These are phyloP conservation scores for Brassica balearica DNA, from an alignment of 441 rosid species.

Conservation along the genomic window DNA sequence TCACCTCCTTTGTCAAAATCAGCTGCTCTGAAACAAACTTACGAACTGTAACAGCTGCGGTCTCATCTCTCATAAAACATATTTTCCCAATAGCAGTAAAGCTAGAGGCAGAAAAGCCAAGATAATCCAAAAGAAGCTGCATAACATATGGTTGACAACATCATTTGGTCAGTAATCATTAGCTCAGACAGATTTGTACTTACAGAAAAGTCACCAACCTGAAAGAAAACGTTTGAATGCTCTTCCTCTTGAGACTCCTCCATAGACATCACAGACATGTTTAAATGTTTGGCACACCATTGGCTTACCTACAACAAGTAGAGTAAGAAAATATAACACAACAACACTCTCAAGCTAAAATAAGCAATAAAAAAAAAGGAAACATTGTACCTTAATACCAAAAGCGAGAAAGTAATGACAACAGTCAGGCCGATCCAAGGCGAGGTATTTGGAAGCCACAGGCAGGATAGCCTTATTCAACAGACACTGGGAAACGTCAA, in stretches of 20 bases:
- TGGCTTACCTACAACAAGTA: slow-evolving; percentile 61
- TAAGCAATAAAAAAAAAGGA: neutral
- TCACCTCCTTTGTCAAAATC: slow-evolving; percentile 59
- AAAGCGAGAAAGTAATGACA: slow-evolving; percentile 57
- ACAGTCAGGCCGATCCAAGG: slow-evolving; percentile 57
- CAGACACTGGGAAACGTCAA: slow-evolving; percentile 77
- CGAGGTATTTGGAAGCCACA: slow-evolving; percentile 62
- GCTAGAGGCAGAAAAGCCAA: slow-evolving; percentile 61
- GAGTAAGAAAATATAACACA: slow-evolving; percentile 14
- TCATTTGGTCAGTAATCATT: slow-evolving; percentile 10
- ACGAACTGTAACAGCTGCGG: slow-evolving; percentile 50
- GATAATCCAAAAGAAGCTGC: slow-evolving; percentile 76
- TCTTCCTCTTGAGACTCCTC: slow-evolving; percentile 92
- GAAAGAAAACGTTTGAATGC: slow-evolving; percentile 66
- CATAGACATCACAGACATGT: slow-evolving; percentile 80
- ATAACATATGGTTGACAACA: slow-evolving; percentile 24
- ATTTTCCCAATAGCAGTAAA: slow-evolving; percentile 56
- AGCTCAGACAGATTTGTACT: neutral
- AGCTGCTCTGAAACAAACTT: slow-evolving; percentile 67
- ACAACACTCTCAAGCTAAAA: neutral
- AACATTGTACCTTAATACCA: slow-evolving; percentile 63
- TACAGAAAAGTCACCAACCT: slow-evolving; percentile 49
- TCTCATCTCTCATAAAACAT: slow-evolving; percentile 44
- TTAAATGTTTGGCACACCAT: slow-evolving; percentile 92
- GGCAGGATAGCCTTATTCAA: slow-evolving; percentile 69